These are phyloP conservation scores for Rhynchosporium graminicola DNA, from an alignment of 2,329 filamentous ascomycete genomes.

Conservation along the genomic window DNA sequence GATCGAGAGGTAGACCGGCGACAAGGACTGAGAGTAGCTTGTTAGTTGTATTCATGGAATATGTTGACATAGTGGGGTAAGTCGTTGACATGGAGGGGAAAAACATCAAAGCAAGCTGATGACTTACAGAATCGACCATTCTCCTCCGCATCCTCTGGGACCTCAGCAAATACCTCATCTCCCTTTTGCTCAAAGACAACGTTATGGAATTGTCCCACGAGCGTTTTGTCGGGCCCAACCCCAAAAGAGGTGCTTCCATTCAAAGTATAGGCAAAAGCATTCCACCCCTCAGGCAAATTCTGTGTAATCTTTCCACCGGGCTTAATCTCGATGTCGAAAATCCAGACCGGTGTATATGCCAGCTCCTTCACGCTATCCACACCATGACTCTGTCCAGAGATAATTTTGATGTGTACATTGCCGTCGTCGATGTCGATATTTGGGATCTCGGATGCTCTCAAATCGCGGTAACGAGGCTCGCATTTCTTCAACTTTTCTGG, in stretches of 20 bases:
- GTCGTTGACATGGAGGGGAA: not conserved
- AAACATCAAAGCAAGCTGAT: not conserved
- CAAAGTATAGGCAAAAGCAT: conserved; percentile 86
- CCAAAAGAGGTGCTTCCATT: conserved; percentile 69
- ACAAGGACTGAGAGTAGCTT: conserved; percentile 56
- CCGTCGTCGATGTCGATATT: conserved; percentile 68
- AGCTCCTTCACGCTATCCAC: conserved; percentile 86
- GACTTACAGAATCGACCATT: conserved; percentile 46
- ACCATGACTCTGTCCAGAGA: conserved; percentile 80
- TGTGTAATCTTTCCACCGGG: conserved; percentile 80
- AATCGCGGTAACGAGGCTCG: conserved; percentile 89
- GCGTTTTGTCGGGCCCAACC: conserved; percentile 49
- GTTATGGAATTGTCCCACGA: conserved; percentile 76
- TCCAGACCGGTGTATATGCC: conserved; percentile 96
- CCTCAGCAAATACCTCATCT: conserved; percentile 71
- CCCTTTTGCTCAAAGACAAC: conserved; percentile 83
- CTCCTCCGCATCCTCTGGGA: conserved; percentile 64
- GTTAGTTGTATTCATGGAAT: conserved; percentile 3
- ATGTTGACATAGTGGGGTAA: not conserved
- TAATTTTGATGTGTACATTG: conserved; percentile 82
- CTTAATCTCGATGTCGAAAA: conserved; percentile 78
- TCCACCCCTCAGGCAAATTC: conserved; percentile 77
- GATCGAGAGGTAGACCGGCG: conserved; percentile 77
- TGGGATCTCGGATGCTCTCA: conserved; percentile 79
- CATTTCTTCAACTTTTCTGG: conserved; percentile 79